Conservation (phyloP, 2,329 filamentous ascomycete species). For the Arthrobotrys entomopaga region DNA sequence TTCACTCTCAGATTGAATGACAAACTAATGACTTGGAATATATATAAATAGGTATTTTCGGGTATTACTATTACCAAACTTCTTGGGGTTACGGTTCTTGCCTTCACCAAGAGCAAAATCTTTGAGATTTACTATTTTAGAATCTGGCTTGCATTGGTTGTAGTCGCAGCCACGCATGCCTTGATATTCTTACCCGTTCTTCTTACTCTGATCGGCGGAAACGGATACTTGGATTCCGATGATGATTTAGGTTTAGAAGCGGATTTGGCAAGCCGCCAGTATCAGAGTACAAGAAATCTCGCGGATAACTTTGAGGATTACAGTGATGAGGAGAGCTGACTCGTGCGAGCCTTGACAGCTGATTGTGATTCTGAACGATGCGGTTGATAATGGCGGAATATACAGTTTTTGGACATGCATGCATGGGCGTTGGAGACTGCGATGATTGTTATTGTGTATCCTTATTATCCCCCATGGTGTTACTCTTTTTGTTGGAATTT, state of each 20-base stretch:
- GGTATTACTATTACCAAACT: constrained; percentile 97
- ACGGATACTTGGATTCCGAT: constrained; percentile 87
- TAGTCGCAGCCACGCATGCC: constrained; percentile 88
- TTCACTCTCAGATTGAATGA: not conserved
- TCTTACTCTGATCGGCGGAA: constrained; percentile 83
- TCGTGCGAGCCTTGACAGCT: constrained; percentile 38
- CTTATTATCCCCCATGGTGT: constrained; percentile 37
- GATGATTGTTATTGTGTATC: constrained; percentile 17
- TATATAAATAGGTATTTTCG: constrained; percentile 72
- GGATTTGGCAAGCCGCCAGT: constrained; percentile 76
- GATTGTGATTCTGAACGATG: constrained; percentile 40
- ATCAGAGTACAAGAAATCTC: constrained; percentile 14
- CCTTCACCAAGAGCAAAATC: constrained; percentile 96
- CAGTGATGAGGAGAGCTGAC: constrained; percentile 53
- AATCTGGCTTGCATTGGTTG: constrained; percentile 89
- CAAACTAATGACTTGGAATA: constrained; percentile 1
- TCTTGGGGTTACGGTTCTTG: constrained; percentile 87
- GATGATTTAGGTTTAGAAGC: constrained; percentile 88
- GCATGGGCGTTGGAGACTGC: constrained; percentile 43
- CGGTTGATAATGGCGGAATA: constrained; percentile 13
- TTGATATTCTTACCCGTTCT: constrained; percentile 91
- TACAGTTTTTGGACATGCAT: constrained; percentile 28
- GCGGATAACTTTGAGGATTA: constrained; percentile 38
- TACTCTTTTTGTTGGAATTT: constrained; percentile 2
- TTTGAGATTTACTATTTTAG: constrained; percentile 99